Base-by-base conservation (phyloP, 1,284 basidiomycete genomes). In the Ustilago esculenta region DNA sequence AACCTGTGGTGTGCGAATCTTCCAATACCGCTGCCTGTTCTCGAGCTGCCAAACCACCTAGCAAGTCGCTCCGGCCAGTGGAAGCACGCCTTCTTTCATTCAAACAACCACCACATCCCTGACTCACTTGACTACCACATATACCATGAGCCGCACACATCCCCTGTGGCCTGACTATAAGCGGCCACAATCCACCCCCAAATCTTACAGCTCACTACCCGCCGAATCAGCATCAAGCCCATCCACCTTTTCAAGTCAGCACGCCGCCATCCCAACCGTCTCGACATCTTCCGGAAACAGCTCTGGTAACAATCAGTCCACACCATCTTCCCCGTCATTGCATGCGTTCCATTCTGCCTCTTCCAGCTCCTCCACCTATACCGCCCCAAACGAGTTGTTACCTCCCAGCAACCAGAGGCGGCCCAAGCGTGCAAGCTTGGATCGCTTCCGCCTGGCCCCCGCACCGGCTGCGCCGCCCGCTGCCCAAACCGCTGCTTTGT, bases 101-200 rank as follows among this genome's bases (percentile, higher is more conserved):
- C 35, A 37, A 37, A 7, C 29, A 18, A 20, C 4, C 9, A 27
- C 10, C 2, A 18, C 25, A 30, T 17, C 10, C 7, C 15, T 5
- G 27, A 24, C 24, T 9, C n/a, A 20, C 32, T 18, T 15, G 27
- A 29, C 41, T 43, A 23, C 11, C 37, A 8, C 9, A 10, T 7
- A 20, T 14, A 35, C 15, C 27, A 60, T 60, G 57, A 54, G 57
- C 25, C 44, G 40, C 6, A 10, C 36, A 18, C 50, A 49, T 49
- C 57, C 57, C 29, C 15, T 53, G n/a, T 53, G 57, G 57, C 50
- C 57, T 34, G 57, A 60, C 40, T 53, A 44, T 29, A 46, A 30
- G 25, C 49, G 25, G 27, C 45, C 35, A n/a, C 53, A 48, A 12
- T n/a, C 47, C 24, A 27, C 17, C 18, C 23, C 25, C 24, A 40